A percentile compares a stretch with the other conserved stretches of the same genome.
These are phyloP conservation scores for Colletotrichum zoysiae DNA, from an alignment of 2,329 filamentous ascomycete species.

Conservation along the genomic window DNA sequence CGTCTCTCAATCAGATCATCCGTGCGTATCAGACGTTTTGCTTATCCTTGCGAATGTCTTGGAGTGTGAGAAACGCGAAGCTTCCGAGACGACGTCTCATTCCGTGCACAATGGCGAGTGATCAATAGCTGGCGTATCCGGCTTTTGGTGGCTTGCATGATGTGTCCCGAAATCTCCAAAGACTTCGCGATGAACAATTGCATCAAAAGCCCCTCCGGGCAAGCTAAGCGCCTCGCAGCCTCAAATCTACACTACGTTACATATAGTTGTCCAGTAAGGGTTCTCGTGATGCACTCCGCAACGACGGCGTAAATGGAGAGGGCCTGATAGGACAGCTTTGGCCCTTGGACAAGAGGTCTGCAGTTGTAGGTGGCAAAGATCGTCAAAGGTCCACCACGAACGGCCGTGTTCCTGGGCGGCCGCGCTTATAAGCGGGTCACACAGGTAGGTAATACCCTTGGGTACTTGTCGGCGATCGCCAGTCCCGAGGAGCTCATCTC, in stretches of 20 bases:
- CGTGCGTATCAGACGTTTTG: background rate
- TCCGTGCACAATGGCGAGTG: background rate
- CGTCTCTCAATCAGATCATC: background rate
- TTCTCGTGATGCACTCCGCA: background rate
- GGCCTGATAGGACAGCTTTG: background rate
- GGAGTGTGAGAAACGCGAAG: too few species aligned
- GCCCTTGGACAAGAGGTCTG: background rate
- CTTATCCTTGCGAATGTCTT: background rate
- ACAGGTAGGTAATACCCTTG: too few species aligned
- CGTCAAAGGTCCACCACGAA: too few species aligned
- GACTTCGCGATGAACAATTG: background rate
- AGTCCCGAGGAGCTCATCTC: background rate
- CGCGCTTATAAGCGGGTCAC: background rate
- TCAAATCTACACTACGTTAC: background rate
- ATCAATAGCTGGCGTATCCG: background rate
- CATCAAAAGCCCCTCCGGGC: background rate
- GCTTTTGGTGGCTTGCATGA: background rate
- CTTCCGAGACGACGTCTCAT: background rate
- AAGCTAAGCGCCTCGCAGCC: background rate
- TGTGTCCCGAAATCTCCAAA: background rate
- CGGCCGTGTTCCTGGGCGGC: too few species aligned
- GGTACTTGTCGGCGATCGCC: too few species aligned
- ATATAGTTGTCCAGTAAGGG: background rate
- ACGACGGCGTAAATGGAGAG: too few species aligned
- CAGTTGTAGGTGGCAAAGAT: background rate